Evolutionary conservation across 768 basidiomycete species (phyloP).

Genomic region (Agaricus blazei): DNA sequence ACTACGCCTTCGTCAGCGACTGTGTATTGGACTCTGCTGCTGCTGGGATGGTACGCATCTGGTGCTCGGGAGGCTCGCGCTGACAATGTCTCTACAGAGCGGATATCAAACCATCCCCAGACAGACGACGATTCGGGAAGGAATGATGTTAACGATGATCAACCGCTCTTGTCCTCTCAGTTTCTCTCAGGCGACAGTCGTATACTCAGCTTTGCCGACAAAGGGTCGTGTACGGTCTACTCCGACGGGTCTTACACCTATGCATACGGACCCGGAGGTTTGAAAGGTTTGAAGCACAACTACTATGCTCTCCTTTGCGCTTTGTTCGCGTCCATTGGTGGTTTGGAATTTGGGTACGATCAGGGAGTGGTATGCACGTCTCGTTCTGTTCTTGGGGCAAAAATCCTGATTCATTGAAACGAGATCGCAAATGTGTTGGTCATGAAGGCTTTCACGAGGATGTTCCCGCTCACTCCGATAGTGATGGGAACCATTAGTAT

Average conservation of each 20-base stretch:
- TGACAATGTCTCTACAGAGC: not conserved
- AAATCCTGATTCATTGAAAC: not conserved
- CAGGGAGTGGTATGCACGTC: constrained; percentile 57
- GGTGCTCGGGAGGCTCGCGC: not conserved
- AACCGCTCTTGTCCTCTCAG: not conserved
- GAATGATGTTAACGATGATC: not conserved
- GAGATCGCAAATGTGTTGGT: constrained; percentile 81
- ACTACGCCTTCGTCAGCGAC: too few relatives aligned
- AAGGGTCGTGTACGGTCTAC: constrained; percentile 30
- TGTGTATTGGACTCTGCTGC: too few relatives aligned
- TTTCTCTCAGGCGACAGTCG: not conserved
- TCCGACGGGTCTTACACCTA: constrained; percentile 52
- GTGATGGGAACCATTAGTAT: constrained; percentile 77
- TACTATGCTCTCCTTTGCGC: constrained; percentile 63
- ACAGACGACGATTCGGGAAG: not conserved
- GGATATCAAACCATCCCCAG: constrained; percentile 1
- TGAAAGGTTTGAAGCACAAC: constrained; percentile 60
- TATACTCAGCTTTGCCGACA: not conserved
- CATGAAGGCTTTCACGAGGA: constrained; percentile 65
- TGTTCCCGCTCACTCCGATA: constrained; percentile 68
- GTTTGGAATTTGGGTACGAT: constrained; percentile 77
- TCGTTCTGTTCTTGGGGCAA: not conserved
- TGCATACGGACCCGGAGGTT: constrained; percentile 67
- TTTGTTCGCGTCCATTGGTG: constrained; percentile 72
- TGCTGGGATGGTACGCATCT: not conserved